Base-by-base conservation (phyloP, 164 flowering plant species). In the Sextonia rubra region DNA sequence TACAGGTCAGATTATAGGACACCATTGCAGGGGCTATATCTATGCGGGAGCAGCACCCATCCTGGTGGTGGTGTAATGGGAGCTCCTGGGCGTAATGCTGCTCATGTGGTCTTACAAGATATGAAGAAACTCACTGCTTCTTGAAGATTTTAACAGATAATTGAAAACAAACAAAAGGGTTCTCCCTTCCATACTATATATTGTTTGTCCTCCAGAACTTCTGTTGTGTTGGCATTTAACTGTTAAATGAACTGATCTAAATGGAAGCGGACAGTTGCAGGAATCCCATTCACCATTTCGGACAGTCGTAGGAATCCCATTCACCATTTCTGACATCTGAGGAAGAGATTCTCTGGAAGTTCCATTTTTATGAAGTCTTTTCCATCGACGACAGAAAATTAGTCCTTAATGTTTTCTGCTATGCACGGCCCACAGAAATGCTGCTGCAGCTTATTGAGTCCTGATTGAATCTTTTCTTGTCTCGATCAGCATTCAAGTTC, bases 11-110 rank as follows among this genome's bases (percentile, higher is more conserved):
- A 77, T 74, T 88, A 95, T 72, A 84, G 86, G 82, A 91, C 96
- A 26, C 98, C 99, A 25, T 1, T 92, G 66, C 77, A 9, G 69
- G 97, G 98, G 26, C 78, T 95, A 29, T 95, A 92, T 78, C 49
- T 95, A 78, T 95, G 99, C 66, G 99, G 99, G 20, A 90, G 97
- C 61, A 98, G 99, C 7, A 77, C 93, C 2, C 99, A 95, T 75
- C 99, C 99, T 11, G 99, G 98, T 0, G 99, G 99, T 72, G 98
- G 98, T 30, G 99, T 95, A 66, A 95, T 92, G 96, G 98, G 97
- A 52, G 98, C 96, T 15, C 93, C 99, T 12, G 98, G 99, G 4
- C 94, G 96, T 22, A 92, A 91, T 80, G 92, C 94, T 70, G 97
- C 99, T n/a, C 86, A 74, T 30, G 85, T 83, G 61, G 95, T 90